Percentiles rank a stretch among this genome's conserved stretches.
phyloP scores from a whole-genome alignment of 306 rosid genomes.

The Cucurbita moschata region DNA sequence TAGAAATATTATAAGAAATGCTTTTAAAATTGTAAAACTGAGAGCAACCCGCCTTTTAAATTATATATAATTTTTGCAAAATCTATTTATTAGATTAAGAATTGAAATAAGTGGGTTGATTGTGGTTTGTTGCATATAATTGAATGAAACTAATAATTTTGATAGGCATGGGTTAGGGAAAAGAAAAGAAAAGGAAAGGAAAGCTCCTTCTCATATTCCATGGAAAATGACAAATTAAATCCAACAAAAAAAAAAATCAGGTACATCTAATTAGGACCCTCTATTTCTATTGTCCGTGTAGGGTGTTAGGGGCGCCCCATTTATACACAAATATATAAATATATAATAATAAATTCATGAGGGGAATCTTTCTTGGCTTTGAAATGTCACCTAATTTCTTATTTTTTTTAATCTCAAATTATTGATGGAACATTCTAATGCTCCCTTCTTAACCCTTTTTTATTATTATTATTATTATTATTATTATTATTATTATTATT shows the following conservation, averaged over 20 bases:
- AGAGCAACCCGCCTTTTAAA: no score
- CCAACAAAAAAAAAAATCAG: background rate
- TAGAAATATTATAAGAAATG: no score
- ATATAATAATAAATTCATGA: background rate
- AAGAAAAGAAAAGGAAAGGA: background rate
- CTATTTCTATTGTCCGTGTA: background rate
- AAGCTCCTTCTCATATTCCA: background rate
- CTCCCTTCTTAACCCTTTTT: background rate
- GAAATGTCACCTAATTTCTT: background rate
- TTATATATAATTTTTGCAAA: no score
- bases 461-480: background rate
- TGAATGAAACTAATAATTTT: background rate
- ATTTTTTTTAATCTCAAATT: background rate
- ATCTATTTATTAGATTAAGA: no score
- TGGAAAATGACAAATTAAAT: background rate
- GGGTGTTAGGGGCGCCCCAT: background rate
- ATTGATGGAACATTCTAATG: slow-evolving; percentile 1
- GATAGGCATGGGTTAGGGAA: background rate
- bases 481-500: no score
- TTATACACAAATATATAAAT: background rate
- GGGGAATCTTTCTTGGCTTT: background rate
- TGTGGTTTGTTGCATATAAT: background rate
- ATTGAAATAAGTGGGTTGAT: no score
- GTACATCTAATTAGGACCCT: background rate
- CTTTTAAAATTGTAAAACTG: no score